Evolutionary conservation across 108 stramenopile species (phyloP).

Genomic region (Nitzschia inconspicua): DNA sequence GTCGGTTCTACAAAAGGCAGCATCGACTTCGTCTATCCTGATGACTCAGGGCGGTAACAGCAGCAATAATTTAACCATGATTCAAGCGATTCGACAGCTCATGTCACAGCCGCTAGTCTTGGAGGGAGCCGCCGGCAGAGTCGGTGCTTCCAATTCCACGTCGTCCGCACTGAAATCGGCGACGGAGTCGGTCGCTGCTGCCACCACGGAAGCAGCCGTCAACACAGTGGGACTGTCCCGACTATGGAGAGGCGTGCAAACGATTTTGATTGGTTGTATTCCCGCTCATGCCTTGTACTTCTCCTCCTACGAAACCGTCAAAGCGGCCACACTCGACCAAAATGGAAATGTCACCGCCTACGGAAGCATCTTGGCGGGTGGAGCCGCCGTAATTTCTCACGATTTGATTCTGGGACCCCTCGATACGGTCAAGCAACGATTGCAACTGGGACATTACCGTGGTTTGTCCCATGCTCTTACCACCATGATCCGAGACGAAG

Average conservation of each 20-base stretch:
- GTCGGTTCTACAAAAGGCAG: slow-evolving; percentile 1
- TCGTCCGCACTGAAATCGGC: slow-evolving; percentile 3
- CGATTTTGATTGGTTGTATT: slow-evolving; percentile 93
- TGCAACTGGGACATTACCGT: slow-evolving; percentile 96
- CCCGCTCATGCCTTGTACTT: slow-evolving; percentile 99
- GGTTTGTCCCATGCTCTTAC: slow-evolving; percentile 55
- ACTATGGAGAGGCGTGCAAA: slow-evolving; percentile 95
- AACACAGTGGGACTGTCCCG: slow-evolving; percentile 32
- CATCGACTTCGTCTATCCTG: not conserved
- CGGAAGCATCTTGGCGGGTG: slow-evolving; percentile 79
- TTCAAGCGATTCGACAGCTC: slow-evolving; percentile 45
- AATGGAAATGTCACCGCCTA: slow-evolving; percentile 26
- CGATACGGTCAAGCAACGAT: slow-evolving; percentile 98
- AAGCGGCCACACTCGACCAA: slow-evolving; percentile 35
- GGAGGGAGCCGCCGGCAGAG: slow-evolving; percentile 10
- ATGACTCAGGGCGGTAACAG: not conserved
- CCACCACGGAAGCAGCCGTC: not conserved
- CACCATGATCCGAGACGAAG: slow-evolving; percentile 64
- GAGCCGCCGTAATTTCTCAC: slow-evolving; percentile 84
- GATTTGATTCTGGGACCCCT: slow-evolving; percentile 96
- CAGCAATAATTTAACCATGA: slow-evolving; percentile 20
- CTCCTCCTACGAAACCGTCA: slow-evolving; percentile 87
- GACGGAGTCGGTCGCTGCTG: not conserved
- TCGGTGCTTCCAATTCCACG: slow-evolving; percentile 5
- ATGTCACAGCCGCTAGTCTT: slow-evolving; percentile 30